Evolutionary conservation across 345 rosid genomes (phyloP).

Genomic region (Populus euphratica): DNA sequence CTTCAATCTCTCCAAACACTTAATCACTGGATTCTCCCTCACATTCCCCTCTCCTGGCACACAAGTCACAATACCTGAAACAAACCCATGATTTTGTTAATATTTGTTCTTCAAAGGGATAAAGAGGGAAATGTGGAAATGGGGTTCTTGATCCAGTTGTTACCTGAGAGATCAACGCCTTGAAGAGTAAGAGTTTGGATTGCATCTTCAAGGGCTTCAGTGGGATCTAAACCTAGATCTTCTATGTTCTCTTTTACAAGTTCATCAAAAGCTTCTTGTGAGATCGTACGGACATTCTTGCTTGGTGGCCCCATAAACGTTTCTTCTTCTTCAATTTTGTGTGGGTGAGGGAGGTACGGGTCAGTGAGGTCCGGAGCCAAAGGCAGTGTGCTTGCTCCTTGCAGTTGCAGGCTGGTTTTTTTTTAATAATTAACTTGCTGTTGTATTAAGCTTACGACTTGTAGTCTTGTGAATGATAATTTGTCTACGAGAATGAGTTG

Average conservation of each 20-base stretch:
- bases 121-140: not conserved
- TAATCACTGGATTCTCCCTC: conserved; percentile 58
- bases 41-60: conserved; percentile 64
- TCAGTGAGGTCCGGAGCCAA: not conserved
- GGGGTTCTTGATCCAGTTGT: not conserved
- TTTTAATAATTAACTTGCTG: not conserved
- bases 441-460: not conserved
- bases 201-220: conserved; percentile 90
- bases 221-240: conserved; percentile 83
- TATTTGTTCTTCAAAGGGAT: not conserved
- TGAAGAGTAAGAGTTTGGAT: conserved; percentile 73
- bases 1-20: conserved; percentile 57
- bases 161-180: conserved; percentile 93
- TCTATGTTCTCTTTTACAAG: conserved; percentile 81
- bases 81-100: not conserved
- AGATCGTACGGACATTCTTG: conserved; percentile 54
- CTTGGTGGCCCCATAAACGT: conserved; percentile 43
- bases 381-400: not conserved
- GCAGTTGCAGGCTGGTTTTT: not conserved
- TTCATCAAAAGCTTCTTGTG: conserved; percentile 86
- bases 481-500: not conserved
- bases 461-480: not conserved
- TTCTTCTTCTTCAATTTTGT: not conserved
- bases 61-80: conserved; percentile 66
- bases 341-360: not conserved